These are phyloP conservation scores for Fusarium nurragi DNA, from an alignment of 2,329 filamentous ascomycete species.

Conservation along the genomic window DNA sequence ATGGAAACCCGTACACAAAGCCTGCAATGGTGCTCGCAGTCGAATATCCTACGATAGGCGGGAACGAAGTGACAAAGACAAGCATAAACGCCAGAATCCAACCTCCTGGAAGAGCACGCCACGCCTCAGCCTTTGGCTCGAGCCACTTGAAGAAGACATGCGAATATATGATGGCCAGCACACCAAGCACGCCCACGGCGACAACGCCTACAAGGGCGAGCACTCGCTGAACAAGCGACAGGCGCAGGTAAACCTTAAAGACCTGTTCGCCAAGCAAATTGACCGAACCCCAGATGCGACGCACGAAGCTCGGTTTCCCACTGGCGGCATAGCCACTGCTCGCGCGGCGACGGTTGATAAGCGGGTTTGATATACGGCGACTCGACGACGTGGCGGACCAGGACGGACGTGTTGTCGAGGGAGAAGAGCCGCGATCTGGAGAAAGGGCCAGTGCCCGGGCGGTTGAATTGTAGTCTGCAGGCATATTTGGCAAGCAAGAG, in stretches of 20 bases:
- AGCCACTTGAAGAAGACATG: slow-evolving; percentile 82
- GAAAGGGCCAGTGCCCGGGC: slow-evolving; percentile 60
- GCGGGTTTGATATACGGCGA: slow-evolving; percentile 56
- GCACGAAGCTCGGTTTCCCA: slow-evolving; percentile 41
- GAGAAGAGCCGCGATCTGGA: slow-evolving; percentile 46
- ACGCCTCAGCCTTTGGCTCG: slow-evolving; percentile 76
- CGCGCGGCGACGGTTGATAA: slow-evolving; percentile 44
- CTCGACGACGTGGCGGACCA: slow-evolving; percentile 34
- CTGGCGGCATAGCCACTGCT: slow-evolving; percentile 15
- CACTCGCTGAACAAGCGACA: slow-evolving; percentile 70
- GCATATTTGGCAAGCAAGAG: slow-evolving; percentile 52
- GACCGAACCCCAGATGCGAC: slow-evolving; percentile 50
- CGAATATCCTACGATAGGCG: slow-evolving; percentile 87
- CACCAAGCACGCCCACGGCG: slow-evolving; percentile 61
- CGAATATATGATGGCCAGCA: slow-evolving; percentile 81
- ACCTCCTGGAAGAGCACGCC: slow-evolving; percentile 77
- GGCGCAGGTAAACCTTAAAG: slow-evolving; percentile 61
- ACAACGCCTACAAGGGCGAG: slow-evolving; percentile 63
- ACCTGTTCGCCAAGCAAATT: slow-evolving; percentile 57
- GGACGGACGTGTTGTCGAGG: slow-evolving; percentile 46
- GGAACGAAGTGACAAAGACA: slow-evolving; percentile 82
- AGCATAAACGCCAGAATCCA: slow-evolving; percentile 80
- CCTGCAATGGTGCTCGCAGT: slow-evolving; percentile 68
- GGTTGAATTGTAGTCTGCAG: slow-evolving; percentile 61
- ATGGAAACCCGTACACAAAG: slow-evolving; percentile 65